Evolutionary conservation across 495 filamentous ascomycete species (phyloP), one percentile per base, ranked within the genome.

Genomic region (Bryoglossum gracile): DNA sequence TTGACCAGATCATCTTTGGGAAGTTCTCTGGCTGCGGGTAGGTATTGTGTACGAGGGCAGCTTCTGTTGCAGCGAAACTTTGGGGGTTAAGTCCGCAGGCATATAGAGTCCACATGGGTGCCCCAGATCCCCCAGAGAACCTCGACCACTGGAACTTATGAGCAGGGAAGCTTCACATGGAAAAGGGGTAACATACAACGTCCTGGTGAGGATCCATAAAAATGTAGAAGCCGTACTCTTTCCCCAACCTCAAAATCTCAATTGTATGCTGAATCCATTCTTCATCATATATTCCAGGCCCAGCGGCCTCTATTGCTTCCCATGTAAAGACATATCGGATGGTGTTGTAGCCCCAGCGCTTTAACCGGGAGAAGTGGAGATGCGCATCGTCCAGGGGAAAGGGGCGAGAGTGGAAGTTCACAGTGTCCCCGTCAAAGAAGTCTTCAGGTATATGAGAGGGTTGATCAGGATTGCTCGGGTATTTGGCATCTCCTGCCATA

Each of bases 1-100:
- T 98, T 38, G 90, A 87, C 92, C 92, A 98, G 17, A 95, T 89
- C 92, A 98, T 98, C 67, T 97, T 97, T 3, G 92, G 94, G 60
- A 92, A 98, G 2, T 81, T 74, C 3, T 80, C 80, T 14, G 89
- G 87, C 28, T 94, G 75, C n/a, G 88, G 83, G 57, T 85, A 95
- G 0, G 85, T 91, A 59, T 97, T 98, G 36, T 98, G 92, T 19
- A 98, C 91, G 35, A 95, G 73, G 17, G 94, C 89, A 2, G 89
- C 94, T 65, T 95, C 86, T 13, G 91, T 98, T 19, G 78, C 81
- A 36, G 81, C 80, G 58, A 98, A 96, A 24, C 74, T 76, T 58
- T 77, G 73, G 2, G 94, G 92, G 56, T 98, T 86, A 19, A 98
- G 68, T 6, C 92, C 92, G 39, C 84, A 87, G 1, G 92, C 92